phyloP scores from a whole-genome alignment of 1,284 basidiomycete species.

The Chalciporus sp. region DNA sequence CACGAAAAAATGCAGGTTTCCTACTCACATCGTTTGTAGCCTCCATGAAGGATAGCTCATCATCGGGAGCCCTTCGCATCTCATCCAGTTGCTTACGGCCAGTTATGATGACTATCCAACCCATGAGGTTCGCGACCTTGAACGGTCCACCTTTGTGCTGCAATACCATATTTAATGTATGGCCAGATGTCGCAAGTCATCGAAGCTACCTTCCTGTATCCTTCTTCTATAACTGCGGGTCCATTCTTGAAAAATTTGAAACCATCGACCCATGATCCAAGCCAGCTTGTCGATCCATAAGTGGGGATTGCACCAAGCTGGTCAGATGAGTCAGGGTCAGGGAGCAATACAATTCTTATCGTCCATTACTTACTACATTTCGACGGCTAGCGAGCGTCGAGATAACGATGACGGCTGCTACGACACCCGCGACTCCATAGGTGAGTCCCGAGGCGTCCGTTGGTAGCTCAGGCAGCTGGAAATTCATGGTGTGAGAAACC shows the following conservation, averaged over 20 bases:
- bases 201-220: conserved; percentile 12
- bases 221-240: conserved; percentile 13
- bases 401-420: background rate
- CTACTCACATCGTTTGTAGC: conserved; percentile 37
- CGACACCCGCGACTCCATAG: background rate
- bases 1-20: no score
- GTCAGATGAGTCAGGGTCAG: no score
- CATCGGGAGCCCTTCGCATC: conserved; percentile 40
- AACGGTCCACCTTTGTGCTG: conserved; percentile 41
- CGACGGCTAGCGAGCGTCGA: background rate
- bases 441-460: background rate
- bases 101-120: conserved; percentile 44
- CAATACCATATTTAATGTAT: background rate
- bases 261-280: conserved; percentile 12
- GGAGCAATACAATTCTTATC: no score
- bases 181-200: background rate
- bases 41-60: conserved; percentile 38
- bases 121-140: conserved; percentile 40
- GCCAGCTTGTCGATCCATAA: conserved; percentile 11
- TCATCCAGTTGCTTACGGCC: conserved; percentile 42
- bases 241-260: conserved; percentile 3
- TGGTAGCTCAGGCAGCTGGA: no score
- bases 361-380: background rate
- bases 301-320: conserved; percentile 24
- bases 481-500: no score